Conservation (phyloP, 108 stramenopile species). For the Cyclotella distinguenda region DNA sequence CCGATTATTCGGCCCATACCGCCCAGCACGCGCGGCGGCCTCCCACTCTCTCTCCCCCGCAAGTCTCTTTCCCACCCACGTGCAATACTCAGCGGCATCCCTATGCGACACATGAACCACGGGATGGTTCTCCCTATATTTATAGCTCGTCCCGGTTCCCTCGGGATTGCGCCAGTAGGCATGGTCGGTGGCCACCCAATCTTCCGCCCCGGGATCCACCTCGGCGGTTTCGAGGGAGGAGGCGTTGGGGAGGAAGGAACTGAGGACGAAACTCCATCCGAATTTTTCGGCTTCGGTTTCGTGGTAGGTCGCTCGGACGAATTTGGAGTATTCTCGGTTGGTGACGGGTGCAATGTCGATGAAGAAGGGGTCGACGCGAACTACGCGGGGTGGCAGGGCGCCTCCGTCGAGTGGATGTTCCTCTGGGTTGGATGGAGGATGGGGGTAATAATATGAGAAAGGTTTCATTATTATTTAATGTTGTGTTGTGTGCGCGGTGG, state of each 20-base stretch:
- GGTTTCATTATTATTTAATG: too few species aligned
- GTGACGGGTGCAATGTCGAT: constrained; percentile 78
- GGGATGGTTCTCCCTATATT: constrained; percentile 84
- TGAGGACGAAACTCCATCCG: constrained; percentile 93
- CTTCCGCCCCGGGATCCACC: constrained; percentile 76
- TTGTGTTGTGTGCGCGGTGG: too few species aligned
- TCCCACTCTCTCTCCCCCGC: constrained; percentile 94
- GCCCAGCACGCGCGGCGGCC: constrained; percentile 84
- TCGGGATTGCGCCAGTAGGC: constrained; percentile 93
- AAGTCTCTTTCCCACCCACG: constrained; percentile 86
- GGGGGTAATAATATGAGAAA: too few species aligned
- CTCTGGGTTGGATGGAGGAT: constrained; percentile 43
- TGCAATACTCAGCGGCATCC: constrained; percentile 94
- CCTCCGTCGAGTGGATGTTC: constrained; percentile 81
- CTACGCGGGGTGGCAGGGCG: constrained; percentile 71
- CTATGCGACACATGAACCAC: constrained; percentile 91
- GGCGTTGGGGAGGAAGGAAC: constrained; percentile 61
- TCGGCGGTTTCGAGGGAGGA: constrained; percentile 53
- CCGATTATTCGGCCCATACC: constrained; percentile 70
- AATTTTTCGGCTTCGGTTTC: constrained; percentile 94
- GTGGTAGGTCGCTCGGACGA: constrained; percentile 88
- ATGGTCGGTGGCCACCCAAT: constrained; percentile 91
- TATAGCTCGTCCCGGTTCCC: constrained; percentile 80
- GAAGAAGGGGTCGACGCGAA: constrained; percentile 83
- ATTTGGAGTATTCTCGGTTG: constrained; percentile 89